Conservation (phyloP, 805 yeast species). For the Naumovozyma castellii region DNA sequence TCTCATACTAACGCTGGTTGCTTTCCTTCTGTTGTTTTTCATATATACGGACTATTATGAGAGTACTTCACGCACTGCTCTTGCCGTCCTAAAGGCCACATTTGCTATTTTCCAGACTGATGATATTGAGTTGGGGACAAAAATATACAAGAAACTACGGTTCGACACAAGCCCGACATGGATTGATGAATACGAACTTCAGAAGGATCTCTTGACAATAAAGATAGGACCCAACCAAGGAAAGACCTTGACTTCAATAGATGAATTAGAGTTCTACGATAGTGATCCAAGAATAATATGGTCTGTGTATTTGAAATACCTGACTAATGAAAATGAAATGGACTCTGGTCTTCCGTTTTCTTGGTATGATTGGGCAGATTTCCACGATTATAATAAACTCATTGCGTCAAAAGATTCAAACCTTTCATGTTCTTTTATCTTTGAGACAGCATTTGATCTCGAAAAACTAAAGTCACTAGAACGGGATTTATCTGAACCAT, state of each 20-base stretch:
- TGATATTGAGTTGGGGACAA: constrained; percentile 1
- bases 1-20: not conserved
- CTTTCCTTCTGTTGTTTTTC: not conserved
- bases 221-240: constrained; percentile 14
- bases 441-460: constrained; percentile 12
- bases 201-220: constrained; percentile 15
- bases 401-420: constrained; percentile 11
- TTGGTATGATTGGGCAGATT: constrained; percentile 52
- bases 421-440: constrained; percentile 15
- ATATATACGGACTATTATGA: not conserved
- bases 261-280: constrained; percentile 32
- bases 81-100: not conserved
- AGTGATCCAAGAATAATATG: constrained; percentile 54
- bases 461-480: constrained; percentile 12
- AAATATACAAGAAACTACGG: constrained; percentile 14
- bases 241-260: constrained; percentile 10
- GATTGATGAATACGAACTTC: constrained; percentile 15
- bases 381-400: constrained; percentile 34
- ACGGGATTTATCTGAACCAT: constrained; percentile 9
- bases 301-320: constrained; percentile 38
- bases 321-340: constrained; percentile 9
- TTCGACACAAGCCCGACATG: constrained; percentile 15
- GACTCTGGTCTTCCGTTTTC: constrained; percentile 35
- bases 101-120: not conserved
- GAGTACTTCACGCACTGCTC: not conserved